These are phyloP conservation scores for Arthrinium phaeospermum DNA, from an alignment of 2,329 filamentous ascomycete genomes.

Conservation along the genomic window DNA sequence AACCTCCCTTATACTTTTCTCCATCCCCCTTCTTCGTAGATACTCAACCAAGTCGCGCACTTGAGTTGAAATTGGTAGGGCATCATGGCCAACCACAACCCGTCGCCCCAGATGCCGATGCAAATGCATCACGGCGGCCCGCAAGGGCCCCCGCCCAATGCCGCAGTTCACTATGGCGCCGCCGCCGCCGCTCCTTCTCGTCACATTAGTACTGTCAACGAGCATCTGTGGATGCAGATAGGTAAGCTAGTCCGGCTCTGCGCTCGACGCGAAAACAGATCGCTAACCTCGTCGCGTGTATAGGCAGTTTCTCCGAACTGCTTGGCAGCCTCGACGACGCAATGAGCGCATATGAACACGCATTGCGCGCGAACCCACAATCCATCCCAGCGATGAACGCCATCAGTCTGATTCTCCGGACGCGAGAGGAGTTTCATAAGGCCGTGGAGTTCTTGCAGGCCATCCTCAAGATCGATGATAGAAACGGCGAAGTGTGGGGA, in stretches of 20 bases:
- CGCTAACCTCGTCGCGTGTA: slow-evolving; percentile 18
- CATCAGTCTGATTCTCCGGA: slow-evolving; percentile 88
- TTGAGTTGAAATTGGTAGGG: neutral
- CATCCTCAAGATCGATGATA: slow-evolving; percentile 86
- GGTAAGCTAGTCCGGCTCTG: slow-evolving; percentile 61
- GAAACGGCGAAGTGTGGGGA: slow-evolving; percentile 95
- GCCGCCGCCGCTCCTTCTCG: slow-evolving; percentile 69
- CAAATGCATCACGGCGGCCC: slow-evolving; percentile 68
- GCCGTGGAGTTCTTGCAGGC: slow-evolving; percentile 92
- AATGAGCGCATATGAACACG: slow-evolving; percentile 88
- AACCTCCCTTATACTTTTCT: neutral
- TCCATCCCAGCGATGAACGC: slow-evolving; percentile 93
- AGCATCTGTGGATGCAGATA: slow-evolving; percentile 89
- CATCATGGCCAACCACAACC: slow-evolving; percentile 70
- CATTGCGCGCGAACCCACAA: slow-evolving; percentile 83
- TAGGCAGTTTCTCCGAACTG: slow-evolving; percentile 85
- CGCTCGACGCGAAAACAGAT: neutral
- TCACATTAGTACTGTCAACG: slow-evolving; percentile 79
- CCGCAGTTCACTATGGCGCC: slow-evolving; percentile 58
- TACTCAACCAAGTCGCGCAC: neutral
- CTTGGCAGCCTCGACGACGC: slow-evolving; percentile 89
- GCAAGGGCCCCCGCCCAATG: slow-evolving; percentile 64
- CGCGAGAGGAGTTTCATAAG: slow-evolving; percentile 90
- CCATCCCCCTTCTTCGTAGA: neutral
- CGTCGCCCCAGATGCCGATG: slow-evolving; percentile 79